Evolutionary conservation across 495 filamentous ascomycete genomes (phyloP).

Genomic region (Clavariopsis aquatica): DNA sequence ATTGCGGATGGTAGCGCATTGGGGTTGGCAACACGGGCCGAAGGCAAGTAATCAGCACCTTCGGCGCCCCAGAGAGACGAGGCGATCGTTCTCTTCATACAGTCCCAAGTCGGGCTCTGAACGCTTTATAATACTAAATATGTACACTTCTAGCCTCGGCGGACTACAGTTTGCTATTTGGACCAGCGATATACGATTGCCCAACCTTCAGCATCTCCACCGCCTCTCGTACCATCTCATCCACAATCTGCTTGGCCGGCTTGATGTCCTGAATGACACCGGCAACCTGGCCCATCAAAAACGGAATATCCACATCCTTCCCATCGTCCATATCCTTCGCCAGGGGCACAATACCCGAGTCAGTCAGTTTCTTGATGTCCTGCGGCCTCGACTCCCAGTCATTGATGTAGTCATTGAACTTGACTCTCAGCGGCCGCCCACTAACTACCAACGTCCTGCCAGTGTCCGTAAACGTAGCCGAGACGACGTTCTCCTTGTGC

Average conservation of each 20-base stretch:
- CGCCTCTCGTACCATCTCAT: slow-evolving; percentile 82
- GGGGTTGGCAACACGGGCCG: neutral
- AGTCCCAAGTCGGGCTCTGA: neutral
- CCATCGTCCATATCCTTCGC: slow-evolving; percentile 76
- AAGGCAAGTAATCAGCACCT: too few relatives aligned
- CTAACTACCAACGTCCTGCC: slow-evolving; percentile 74
- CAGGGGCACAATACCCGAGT: slow-evolving; percentile 73
- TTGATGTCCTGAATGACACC: slow-evolving; percentile 71
- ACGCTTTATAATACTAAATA: too few relatives aligned
- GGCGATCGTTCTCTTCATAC: too few relatives aligned
- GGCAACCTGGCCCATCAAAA: slow-evolving; percentile 92
- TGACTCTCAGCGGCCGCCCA: slow-evolving; percentile 76
- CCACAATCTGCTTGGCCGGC: slow-evolving; percentile 78
- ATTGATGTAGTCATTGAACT: slow-evolving; percentile 77
- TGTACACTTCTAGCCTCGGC: too few relatives aligned
- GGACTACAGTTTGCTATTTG: slow-evolving; percentile 37
- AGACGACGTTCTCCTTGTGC: slow-evolving; percentile 82
- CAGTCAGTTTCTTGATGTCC: slow-evolving; percentile 70
- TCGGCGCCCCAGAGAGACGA: too few relatives aligned
- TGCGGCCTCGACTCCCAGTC: slow-evolving; percentile 74
- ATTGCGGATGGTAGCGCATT: neutral
- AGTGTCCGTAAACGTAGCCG: slow-evolving; percentile 72
- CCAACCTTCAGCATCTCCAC: slow-evolving; percentile 65
- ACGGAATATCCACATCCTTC: slow-evolving; percentile 76
- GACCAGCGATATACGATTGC: slow-evolving; percentile 47